Conservation (phyloP, 768 basidiomycete genomes). For the Rhodotorula diobovata region DNA sequence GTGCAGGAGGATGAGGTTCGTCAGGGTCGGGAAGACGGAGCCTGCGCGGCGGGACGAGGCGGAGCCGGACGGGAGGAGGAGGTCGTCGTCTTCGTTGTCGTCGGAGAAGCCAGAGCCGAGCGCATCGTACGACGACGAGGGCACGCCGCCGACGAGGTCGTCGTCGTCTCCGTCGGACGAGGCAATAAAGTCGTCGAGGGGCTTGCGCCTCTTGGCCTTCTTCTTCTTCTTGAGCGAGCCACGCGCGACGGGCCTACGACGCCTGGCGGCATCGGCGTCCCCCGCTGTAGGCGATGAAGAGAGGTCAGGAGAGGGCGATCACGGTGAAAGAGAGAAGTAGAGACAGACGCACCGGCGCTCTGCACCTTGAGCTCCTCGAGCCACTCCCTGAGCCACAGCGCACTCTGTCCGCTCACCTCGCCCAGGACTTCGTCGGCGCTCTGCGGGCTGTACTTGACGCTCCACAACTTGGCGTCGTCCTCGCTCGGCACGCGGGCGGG, state of each 20-base stretch:
- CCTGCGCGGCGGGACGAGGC: constrained; percentile 22
- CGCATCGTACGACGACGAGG: constrained; percentile 48
- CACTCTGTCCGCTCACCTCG: constrained; percentile 59
- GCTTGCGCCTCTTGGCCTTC: constrained; percentile 28
- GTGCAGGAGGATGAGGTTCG: constrained; percentile 77
- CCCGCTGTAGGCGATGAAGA: neutral
- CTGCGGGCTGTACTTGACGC: constrained; percentile 69
- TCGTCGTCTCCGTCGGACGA: constrained; percentile 48
- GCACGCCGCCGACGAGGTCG: constrained; percentile 54
- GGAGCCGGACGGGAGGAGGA: constrained; percentile 40
- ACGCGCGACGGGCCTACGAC: constrained; percentile 21
- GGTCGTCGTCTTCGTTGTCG: constrained; percentile 42
- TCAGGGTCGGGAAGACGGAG: constrained; percentile 51
- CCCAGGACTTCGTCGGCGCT: constrained; percentile 71
- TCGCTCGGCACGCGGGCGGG: neutral
- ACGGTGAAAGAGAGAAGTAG: neutral
- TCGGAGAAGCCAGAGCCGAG: neutral
- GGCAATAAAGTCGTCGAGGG: constrained; percentile 34
- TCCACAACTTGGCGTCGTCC: constrained; percentile 56
- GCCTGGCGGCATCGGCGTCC: constrained; percentile 6
- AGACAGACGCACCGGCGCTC: neutral
- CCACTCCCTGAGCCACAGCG: constrained; percentile 73
- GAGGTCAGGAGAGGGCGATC: neutral
- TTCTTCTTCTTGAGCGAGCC: constrained; percentile 19
- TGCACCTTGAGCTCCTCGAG: constrained; percentile 56